A percentile compares a stretch with the other conserved stretches of the same genome.
These are phyloP conservation scores for Taiozyma sp. DNA, from an alignment of 1,139 yeast species.

Conservation along the genomic window DNA sequence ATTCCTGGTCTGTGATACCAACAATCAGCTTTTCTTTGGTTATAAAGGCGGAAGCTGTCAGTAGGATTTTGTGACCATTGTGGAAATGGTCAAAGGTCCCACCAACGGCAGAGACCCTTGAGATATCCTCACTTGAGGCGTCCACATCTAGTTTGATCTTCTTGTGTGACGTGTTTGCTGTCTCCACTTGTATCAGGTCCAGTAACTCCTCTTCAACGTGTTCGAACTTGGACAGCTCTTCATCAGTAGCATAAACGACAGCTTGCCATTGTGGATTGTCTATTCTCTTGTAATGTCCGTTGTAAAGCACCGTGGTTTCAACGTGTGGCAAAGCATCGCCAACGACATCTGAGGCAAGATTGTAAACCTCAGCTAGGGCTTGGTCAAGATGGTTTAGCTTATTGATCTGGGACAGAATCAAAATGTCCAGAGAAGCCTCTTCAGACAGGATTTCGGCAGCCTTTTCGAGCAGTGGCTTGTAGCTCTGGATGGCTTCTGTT, in stretches of 20 bases:
- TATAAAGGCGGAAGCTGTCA: slow-evolving; percentile 68
- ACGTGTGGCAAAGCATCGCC: slow-evolving; percentile 8
- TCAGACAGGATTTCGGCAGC: slow-evolving; percentile 8
- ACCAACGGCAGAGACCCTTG: slow-evolving; percentile 61
- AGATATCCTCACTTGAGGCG: slow-evolving; percentile 22
- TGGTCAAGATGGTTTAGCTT: slow-evolving; percentile 18
- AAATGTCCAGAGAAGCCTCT: slow-evolving; percentile 16
- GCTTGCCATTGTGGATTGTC: slow-evolving; percentile 16
- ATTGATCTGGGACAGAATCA: slow-evolving; percentile 11
- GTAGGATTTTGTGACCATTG: slow-evolving; percentile 87
- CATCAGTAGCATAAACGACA: slow-evolving; percentile 10
- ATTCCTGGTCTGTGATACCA: slow-evolving; percentile 80
- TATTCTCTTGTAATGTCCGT: slow-evolving; percentile 18
- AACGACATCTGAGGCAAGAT: slow-evolving; percentile 13
- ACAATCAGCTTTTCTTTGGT: slow-evolving; percentile 54
- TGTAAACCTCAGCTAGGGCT: slow-evolving; percentile 18
- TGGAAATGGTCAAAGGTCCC: slow-evolving; percentile 98
- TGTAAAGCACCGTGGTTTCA: slow-evolving; percentile 17
- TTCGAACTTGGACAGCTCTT: slow-evolving; percentile 7
- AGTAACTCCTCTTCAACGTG: slow-evolving; percentile 8
- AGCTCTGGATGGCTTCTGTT: slow-evolving; percentile 12
- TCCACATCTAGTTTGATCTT: slow-evolving; percentile 10
- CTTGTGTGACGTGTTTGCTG: slow-evolving; percentile 3
- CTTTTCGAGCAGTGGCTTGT: slow-evolving; percentile 15
- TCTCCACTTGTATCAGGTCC: slow-evolving; percentile 8